Evolutionary conservation across 2,329 filamentous ascomycete species (phyloP), one percentile per base, ranked within the genome.

Genomic region (Phaeoacremonium minimum): DNA sequence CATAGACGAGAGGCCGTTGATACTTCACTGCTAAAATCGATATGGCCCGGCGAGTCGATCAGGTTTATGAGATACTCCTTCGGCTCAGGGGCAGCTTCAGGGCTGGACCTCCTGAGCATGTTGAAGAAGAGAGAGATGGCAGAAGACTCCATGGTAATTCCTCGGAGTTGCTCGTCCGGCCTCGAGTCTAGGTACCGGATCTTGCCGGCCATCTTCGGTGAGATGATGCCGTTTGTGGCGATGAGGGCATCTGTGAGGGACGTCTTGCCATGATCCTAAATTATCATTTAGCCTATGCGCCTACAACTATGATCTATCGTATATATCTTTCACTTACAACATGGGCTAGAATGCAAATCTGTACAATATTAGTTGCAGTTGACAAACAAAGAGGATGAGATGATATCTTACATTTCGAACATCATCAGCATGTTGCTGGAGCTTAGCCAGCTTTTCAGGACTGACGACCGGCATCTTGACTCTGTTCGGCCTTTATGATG

Each of bases 81-180:
- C 15, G 85, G 74, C 51, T 83, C 75, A 0, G 87, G 83, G 12
- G 71, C 56, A 6, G 78, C 78, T 13, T 88, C 82, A 3, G 84
- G 82, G 2, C 77, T 70, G 26, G 78, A 69, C 48, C 87, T 79
- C 48, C 90, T 77, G 36, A 95, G 69, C 75, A 97, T 87, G 22
- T 90, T 94, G 60, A 98, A 98, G 64, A 86, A 94, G 20, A 98
- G 72, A 1, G 93, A 97, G 46, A 98, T 98, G 44, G 93, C 93
- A 6, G 91, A 97, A 1, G 93, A 97, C 61, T 98, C 93, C 93
- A 98, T 98, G n/a, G 93, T 98, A 56, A 98, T 98, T 38, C 93
- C 93, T 46, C 93, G 84, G 13, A 87, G 77, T 64, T 98, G 93
- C 61, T 98, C 93, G 63, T 98, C 93, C 2, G 91, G 91, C 30